These are phyloP conservation scores for Arthroderma uncinatum DNA, from an alignment of 2,329 filamentous ascomycete genomes.

Conservation along the genomic window DNA sequence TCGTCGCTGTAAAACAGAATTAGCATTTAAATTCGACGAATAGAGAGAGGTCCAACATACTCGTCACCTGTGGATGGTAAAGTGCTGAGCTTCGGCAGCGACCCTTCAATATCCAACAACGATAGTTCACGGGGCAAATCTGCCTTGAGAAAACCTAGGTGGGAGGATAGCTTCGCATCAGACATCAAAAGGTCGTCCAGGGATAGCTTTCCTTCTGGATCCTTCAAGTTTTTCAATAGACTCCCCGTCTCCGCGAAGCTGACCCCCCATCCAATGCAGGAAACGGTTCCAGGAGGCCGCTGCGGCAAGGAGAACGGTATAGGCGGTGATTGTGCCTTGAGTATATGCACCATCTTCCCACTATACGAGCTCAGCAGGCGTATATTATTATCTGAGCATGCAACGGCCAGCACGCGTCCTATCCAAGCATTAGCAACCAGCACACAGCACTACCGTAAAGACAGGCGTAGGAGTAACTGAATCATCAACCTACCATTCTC, in stretches of 20 bases:
- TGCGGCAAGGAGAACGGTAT: slow-evolving; percentile 42
- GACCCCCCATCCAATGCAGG: slow-evolving; percentile 44
- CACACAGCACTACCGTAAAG: no score
- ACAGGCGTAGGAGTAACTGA: no score
- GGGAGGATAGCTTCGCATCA: slow-evolving; percentile 24
- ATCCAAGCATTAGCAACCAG: background rate
- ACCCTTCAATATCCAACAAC: slow-evolving; percentile 63
- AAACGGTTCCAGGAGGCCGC: slow-evolving; percentile 24
- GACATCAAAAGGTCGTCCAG: slow-evolving; percentile 35
- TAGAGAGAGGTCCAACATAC: slow-evolving; percentile 21
- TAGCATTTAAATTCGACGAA: background rate
- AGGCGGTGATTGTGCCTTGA: slow-evolving; percentile 24
- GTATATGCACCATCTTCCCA: slow-evolving; percentile 67
- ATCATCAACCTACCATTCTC: slow-evolving; percentile 48
- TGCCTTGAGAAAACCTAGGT: slow-evolving; percentile 29
- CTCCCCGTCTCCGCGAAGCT: slow-evolving; percentile 43
- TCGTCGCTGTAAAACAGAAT: slow-evolving; percentile 36
- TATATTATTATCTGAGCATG: slow-evolving; percentile 70
- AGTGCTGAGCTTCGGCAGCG: slow-evolving; percentile 64
- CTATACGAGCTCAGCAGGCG: slow-evolving; percentile 69
- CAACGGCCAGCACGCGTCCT: slow-evolving; percentile 63
- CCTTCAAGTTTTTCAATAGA: slow-evolving; percentile 32
- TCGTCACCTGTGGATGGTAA: slow-evolving; percentile 55
- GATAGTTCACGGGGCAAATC: slow-evolving; percentile 63
- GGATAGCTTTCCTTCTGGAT: slow-evolving; percentile 20